Base-by-base conservation (phyloP, 768 basidiomycete genomes). In the Pleurotus ostreatus region DNA sequence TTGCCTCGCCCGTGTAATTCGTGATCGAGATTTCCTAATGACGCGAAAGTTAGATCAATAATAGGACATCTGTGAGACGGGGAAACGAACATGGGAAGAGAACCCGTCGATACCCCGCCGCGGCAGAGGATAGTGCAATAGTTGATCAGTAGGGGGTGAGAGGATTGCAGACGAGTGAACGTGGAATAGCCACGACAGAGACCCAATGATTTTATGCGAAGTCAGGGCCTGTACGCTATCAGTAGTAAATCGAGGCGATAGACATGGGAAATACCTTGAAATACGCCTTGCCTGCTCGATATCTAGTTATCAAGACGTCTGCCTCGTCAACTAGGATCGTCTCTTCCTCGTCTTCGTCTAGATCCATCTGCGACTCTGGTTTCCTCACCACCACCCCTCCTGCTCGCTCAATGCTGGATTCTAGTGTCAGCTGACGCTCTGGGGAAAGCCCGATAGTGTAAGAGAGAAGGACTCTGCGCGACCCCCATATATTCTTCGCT, bases 91-190 rank as follows among this genome's bases (percentile, higher is more conserved):
- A 68, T 86, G 83, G 1, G 68, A 68, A 0, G 71, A 65, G 54
- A 94, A 88, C 1, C 76, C 83, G 5, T 79, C 78, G 12, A 92
- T 82, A 1, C 75, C 73, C 13, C 71, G 74, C 45, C 74, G 78
- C 3, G 90, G 92, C 25, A 87, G 75, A 0, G 94, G 94, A 65
- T 92, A 96, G 73, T 94, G 94, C 5, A 94, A 71, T 1, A 96
- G 75, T 45, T 91, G 87, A 56, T 89, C 84, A 34, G 83, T 76
- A 0, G 94, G 89, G 4, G 81, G 72, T 7, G 82, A 74, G 3
- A 89, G 64, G 0, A 78, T 69, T 2, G 86, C 85, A 1, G 78
- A 80, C 0, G 83, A 78, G 58, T 91, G 80, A 5, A 91, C 86
- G 64, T 88, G 83, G 67, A 92, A 91, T 11, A 96, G 63, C 94